Evolutionary conservation across 208 protist species (phyloP).

Genomic region (Naegleria lovaniensis): DNA sequence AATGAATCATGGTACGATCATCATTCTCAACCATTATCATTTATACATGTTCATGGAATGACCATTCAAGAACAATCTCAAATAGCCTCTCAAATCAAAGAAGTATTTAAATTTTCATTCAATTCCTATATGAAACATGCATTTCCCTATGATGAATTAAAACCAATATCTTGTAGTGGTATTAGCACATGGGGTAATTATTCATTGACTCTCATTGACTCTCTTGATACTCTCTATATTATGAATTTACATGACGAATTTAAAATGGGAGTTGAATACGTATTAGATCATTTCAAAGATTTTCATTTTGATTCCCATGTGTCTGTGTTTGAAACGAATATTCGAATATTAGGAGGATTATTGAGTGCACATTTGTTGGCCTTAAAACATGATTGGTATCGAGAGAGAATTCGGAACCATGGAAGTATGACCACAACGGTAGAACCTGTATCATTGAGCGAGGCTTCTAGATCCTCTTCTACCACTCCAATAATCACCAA

Average conservation of each 20-base stretch:
- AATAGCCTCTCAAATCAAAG: constrained; percentile 46
- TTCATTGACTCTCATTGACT: constrained; percentile 67
- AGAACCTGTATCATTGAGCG: too few relatives aligned
- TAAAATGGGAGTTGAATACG: constrained; percentile 47
- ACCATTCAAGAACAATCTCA: not conserved
- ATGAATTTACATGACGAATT: constrained; percentile 48
- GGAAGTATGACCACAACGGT: constrained; percentile 50
- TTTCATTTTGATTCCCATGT: constrained; percentile 62
- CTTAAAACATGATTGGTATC: constrained; percentile 16
- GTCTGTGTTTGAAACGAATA: constrained; percentile 79
- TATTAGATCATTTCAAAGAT: constrained; percentile 54
- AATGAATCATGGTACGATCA: too few relatives aligned
- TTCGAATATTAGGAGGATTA: constrained; percentile 71
- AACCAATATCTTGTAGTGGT: constrained; percentile 54
- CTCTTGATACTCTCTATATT: constrained; percentile 61
- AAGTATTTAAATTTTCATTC: constrained; percentile 75
- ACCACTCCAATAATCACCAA: constrained; percentile 19
- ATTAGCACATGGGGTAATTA: constrained; percentile 51
- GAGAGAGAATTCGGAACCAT: constrained; percentile 55
- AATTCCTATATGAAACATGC: constrained; percentile 68
- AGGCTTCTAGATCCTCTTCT: constrained; percentile 56
- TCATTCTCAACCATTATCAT: too few relatives aligned
- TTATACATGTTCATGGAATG: not conserved
- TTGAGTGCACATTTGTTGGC: constrained; percentile 58
- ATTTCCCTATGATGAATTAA: constrained; percentile 77